Base-by-base conservation (phyloP, 768 basidiomycete genomes). In the Inosperma sp. region DNA sequence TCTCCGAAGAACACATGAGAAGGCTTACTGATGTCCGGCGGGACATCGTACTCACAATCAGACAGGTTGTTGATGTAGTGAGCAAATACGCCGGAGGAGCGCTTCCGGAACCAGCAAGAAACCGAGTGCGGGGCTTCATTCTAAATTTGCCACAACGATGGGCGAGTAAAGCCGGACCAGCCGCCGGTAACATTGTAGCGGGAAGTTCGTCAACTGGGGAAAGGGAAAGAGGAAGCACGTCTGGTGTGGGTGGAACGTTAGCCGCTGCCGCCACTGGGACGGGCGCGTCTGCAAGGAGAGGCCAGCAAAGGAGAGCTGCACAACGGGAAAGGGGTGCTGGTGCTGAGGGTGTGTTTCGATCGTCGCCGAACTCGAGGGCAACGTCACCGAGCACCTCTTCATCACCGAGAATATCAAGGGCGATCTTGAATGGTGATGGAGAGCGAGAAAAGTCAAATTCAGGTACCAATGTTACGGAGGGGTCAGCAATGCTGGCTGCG, bases 61-160 rank as follows among this genome's bases (percentile, higher is more conserved):
- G 89, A 29, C 86, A 92, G 60, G 91, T 92, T 14, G 91, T 95
- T 12, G 87, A 89, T 51, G 86, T 94, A 13, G 83, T 94, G 14
- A 82, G 79, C 51, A 86, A 83, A 53, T 92, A 93, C 56, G 87
- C 92, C 0, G 93, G 93, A 8, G 79, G 86, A 0, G 87, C 91
- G 0, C 75, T 95, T 5, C 92, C 90, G 0, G 93, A 92, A 62
- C 91, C 86, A 6, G 91, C 92, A 0, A 78, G 84, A 29, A 68
- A 72, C 2, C 80, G 81, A 17, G 89, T 93, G 27, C 72, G 88
- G 9, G 77, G 80, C 0, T 88, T 89, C 61, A 88, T 94, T 34
- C 70, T 94, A 12, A 77, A 79, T 36, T 70, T 93, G n/a, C 92
- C 91, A 0, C 82, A 82, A 53, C 72, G 84, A n/a, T 93, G 89